Evolutionary conservation across 2,329 filamentous ascomycete genomes (phyloP), one percentile per base, ranked within the genome.

Genomic region (Neofusicoccum sp.): DNA sequence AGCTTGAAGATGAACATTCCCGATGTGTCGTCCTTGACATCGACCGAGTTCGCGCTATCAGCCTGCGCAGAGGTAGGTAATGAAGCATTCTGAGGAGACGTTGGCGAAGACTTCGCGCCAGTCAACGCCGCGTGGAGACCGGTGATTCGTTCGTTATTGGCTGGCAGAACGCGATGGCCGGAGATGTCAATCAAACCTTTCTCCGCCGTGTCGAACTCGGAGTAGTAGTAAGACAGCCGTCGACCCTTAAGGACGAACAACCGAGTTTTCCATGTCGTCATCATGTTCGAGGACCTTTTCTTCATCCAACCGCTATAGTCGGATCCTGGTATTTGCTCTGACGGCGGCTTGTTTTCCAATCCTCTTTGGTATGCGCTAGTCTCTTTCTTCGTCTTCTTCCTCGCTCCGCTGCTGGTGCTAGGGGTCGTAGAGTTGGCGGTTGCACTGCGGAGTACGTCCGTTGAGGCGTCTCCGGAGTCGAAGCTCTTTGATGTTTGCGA

Each of bases 271-370:
- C 95, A 99, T 1, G 93, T 96, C 2, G 92, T 92, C 88, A 99
- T 96, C 34, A 98, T 81, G 69, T 93, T 95, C 1, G 91, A 93
- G 62, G 91, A 96, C 76, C 96, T 93, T 83, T 99, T 99, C 81
- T 95, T 98, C 95, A 99, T 99, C 95, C 95, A 99, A 1, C 95
- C 95, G 69, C 89, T 93, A 73, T 96, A 98, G 71, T 99, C 93
- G 60, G 91, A 93, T 63, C 86, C 87, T 63, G 86, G 79, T 75
- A 96, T 95, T 63, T 93, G 92, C 71, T 96, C 91, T 60, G 86
- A 82, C 0, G 95, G 95, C 0, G 85, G 79, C 63, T 93, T 89
- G 75, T 93, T 92, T 67, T 90, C 84, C 41, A 98, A 78, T 0
- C 95, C 95, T 31, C 90, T 88, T 16, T 88, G 90, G 75, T 98